These are phyloP conservation scores for Tremella fuciformis DNA, from an alignment of 768 basidiomycete genomes.

Conservation along the genomic window DNA sequence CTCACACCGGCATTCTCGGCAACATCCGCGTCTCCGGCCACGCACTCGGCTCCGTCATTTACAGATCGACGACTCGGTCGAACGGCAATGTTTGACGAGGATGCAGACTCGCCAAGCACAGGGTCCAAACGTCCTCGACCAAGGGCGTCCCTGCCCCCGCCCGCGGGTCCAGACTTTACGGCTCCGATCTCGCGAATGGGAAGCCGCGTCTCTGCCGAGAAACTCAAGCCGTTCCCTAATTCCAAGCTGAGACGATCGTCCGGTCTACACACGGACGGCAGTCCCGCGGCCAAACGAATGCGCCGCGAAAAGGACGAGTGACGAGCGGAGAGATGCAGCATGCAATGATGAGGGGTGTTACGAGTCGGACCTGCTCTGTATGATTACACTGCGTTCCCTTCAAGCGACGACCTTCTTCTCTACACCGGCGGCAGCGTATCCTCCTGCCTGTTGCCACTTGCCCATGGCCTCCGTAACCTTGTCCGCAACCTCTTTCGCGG, in stretches of 20 bases:
- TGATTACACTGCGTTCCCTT: background rate
- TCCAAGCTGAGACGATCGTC: background rate
- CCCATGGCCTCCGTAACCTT: conserved; percentile 53
- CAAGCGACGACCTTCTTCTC: conserved; percentile 2
- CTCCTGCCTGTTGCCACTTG: conserved; percentile 52
- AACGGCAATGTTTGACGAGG: background rate
- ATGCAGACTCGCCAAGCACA: background rate
- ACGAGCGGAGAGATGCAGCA: background rate
- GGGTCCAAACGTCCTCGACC: background rate
- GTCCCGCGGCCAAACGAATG: background rate
- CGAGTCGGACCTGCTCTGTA: background rate
- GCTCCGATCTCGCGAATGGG: conserved; percentile 1
- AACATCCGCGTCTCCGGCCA: background rate
- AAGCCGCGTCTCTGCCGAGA: background rate
- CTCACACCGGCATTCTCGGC: background rate
- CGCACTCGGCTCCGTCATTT: background rate
- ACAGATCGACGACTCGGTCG: background rate
- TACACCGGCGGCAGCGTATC: conserved; percentile 38
- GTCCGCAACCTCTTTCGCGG: conserved; percentile 62
- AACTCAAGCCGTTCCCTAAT: conserved; percentile 9
- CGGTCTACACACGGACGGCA: background rate
- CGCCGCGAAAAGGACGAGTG: background rate
- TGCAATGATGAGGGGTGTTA: conserved; percentile 5
- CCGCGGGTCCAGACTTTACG: conserved; percentile 13
- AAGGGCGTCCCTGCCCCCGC: conserved; percentile 6